Percentiles rank a stretch among this genome's conserved stretches.
Conservation (phyloP, 768 basidiomycete genomes). For the Saitozyma podzolica region DNA sequence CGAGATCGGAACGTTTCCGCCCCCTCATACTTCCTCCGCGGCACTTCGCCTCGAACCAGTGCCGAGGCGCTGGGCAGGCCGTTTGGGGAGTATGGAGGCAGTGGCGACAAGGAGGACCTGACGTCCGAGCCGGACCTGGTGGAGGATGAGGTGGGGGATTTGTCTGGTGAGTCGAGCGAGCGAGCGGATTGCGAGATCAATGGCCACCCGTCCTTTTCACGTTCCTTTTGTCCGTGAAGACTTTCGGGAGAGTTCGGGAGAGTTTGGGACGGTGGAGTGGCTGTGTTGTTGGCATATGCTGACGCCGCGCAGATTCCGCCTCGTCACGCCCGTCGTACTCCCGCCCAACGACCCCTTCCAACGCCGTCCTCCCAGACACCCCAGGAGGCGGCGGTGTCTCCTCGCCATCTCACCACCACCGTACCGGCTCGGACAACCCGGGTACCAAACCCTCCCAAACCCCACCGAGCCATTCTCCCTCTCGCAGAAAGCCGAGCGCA, state of each 20-base stretch:
- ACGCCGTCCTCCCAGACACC: background rate
- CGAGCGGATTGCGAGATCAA: background rate
- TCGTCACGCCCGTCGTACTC: conserved; percentile 34
- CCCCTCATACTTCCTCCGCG: background rate
- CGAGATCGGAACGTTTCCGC: background rate
- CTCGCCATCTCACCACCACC: conserved; percentile 1
- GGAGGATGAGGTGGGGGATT: conserved; percentile 36
- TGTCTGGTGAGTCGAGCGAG: conserved; percentile 36
- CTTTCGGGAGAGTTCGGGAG: too few species aligned
- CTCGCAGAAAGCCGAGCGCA: conserved; percentile 33
- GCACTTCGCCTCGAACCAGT: background rate
- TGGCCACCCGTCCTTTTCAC: background rate
- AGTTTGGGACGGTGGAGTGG: background rate
- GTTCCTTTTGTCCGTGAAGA: too few species aligned
- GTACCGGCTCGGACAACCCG: background rate
- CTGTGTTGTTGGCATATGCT: too few species aligned
- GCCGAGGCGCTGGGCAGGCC: background rate
- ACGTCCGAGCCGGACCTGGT: conserved; percentile 1
- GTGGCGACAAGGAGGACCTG: background rate
- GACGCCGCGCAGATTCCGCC: conserved; percentile 25
- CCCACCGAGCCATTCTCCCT: conserved; percentile 23
- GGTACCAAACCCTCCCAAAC: background rate
- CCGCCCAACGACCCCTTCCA: conserved; percentile 35
- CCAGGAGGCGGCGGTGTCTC: conserved; percentile 1
- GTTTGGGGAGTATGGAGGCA: too few species aligned